Evolutionary conservation across 352 stramenopile species (phyloP), one percentile per base, ranked within the genome.

Genomic region (Pythium dissimile): DNA sequence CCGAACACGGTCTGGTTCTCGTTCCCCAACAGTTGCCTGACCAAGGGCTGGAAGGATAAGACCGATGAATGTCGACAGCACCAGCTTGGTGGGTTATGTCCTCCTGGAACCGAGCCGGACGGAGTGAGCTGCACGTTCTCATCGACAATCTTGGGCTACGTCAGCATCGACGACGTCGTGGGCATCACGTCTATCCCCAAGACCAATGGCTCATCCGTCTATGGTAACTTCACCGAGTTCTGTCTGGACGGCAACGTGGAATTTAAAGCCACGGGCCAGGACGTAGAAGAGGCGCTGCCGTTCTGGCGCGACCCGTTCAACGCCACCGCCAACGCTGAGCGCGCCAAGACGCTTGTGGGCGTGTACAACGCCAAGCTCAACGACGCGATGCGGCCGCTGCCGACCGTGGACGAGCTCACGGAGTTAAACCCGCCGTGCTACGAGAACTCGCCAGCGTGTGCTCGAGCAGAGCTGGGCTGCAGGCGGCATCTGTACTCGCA

Each of bases 1-100:
- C 69, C 73, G 11, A 59, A 64, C 60, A 85, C 74, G 57, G 82
- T 75, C 65, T 89, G 79, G 79, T 87, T 76, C 69, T 87, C 79
- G 41, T 87, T 68, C 69, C 79, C 76, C 20, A 84, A 80, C 54
- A 71, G 62, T 11, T 87, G 79, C 43, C 64, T 64, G 23, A 61
- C 69, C 34, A 71, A 83, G 59, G 49, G 62, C 15, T 77, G 75
- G 27, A 63, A 51, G 2, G 56, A 73, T 1, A 89, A 89, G 73
- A 75, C 62, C 15, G 65, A 73, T 5, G 35, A 41, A 21, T 84
- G 71, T 52, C 64, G 73, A 11, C 50, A 55, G 18, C 54, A 58
- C 34, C 69, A 67, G 5, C 55, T 57, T 5, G 62, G 69, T 21
- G 72, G 75, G 2, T 61, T 83, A 5, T 85, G 75, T 34, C 51